These are phyloP conservation scores for Mycena capillaripes DNA, from an alignment of 768 basidiomycete species.

Conservation along the genomic window DNA sequence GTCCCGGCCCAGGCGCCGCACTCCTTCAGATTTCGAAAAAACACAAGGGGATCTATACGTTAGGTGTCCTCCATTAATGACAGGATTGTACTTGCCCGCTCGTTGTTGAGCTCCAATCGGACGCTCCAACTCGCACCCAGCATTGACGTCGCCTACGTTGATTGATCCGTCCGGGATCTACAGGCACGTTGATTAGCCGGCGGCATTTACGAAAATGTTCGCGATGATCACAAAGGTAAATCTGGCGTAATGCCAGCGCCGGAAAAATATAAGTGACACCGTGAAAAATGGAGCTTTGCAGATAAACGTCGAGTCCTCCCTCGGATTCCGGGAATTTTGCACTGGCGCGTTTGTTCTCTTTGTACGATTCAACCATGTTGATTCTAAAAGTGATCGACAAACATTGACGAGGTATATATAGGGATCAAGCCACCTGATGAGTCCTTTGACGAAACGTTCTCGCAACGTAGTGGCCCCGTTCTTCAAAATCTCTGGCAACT, in stretches of 20 bases:
- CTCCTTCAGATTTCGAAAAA: conserved; percentile 22
- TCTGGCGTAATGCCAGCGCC: background rate
- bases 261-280: background rate
- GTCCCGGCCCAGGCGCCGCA: background rate
- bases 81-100: conserved; percentile 8
- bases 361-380: no score
- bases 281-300: conserved; percentile 14
- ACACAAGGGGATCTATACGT: background rate
- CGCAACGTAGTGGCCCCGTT: conserved; percentile 26
- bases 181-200: conserved; percentile 10
- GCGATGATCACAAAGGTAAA: conserved; percentile 15
- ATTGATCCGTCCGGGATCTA: no score
- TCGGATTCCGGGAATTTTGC: background rate
- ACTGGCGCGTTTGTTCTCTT: conserved; percentile 8
- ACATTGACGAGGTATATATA: conserved; percentile 14
- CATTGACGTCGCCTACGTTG: no score
- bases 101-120: conserved; percentile 7
- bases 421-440: conserved; percentile 13
- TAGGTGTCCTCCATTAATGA: conserved; percentile 2
- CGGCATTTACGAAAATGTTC: conserved; percentile 16
- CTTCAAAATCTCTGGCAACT: no score
- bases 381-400: background rate
- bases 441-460: conserved; percentile 18
- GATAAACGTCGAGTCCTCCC: background rate
- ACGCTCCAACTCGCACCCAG: no score